These are phyloP conservation scores for Plectosphaerella sp. DNA, from an alignment of 2,329 filamentous ascomycete genomes.

Conservation along the genomic window DNA sequence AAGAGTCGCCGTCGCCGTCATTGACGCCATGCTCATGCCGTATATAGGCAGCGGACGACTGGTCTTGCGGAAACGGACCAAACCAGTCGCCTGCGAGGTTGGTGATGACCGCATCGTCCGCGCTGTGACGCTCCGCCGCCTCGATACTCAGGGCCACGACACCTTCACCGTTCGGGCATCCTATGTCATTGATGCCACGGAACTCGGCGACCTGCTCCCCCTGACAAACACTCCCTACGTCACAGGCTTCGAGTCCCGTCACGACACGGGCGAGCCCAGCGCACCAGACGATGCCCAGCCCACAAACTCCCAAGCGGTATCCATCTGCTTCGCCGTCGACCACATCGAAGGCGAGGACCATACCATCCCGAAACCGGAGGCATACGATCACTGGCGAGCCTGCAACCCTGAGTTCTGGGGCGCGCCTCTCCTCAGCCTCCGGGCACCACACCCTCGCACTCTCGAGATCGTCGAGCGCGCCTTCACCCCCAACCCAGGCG, in stretches of 20 bases:
- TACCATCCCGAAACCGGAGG: slow-evolving; percentile 14
- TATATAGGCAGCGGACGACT: slow-evolving; percentile 17
- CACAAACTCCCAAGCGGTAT: slow-evolving; percentile 19
- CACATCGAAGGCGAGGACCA: slow-evolving; percentile 19
- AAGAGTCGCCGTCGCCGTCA: slow-evolving; percentile 19
- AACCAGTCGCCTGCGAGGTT: slow-evolving; percentile 15
- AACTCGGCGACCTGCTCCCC: slow-evolving; percentile 15
- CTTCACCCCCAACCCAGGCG: slow-evolving; percentile 19
- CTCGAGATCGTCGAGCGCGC: slow-evolving; percentile 21
- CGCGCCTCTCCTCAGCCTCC: slow-evolving; percentile 16
- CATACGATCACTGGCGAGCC: slow-evolving; percentile 18
- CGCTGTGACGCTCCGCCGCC: slow-evolving; percentile 6
- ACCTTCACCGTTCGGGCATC: slow-evolving; percentile 9
- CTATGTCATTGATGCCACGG: slow-evolving; percentile 13
- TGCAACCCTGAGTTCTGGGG: slow-evolving; percentile 20
- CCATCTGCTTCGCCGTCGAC: slow-evolving; percentile 22
- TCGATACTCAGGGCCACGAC: background rate
- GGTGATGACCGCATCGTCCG: slow-evolving; percentile 4
- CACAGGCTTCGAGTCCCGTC: slow-evolving; percentile 18
- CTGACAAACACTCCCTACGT: slow-evolving; percentile 18
- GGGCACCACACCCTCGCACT: slow-evolving; percentile 18
- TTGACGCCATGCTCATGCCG: slow-evolving; percentile 19
- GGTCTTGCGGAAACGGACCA: slow-evolving; percentile 14
- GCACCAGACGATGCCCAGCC: slow-evolving; percentile 19
- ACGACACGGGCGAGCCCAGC: slow-evolving; percentile 19